Evolutionary conservation across 352 stramenopile species (phyloP).

Genomic region (Ophiocytium majus): DNA sequence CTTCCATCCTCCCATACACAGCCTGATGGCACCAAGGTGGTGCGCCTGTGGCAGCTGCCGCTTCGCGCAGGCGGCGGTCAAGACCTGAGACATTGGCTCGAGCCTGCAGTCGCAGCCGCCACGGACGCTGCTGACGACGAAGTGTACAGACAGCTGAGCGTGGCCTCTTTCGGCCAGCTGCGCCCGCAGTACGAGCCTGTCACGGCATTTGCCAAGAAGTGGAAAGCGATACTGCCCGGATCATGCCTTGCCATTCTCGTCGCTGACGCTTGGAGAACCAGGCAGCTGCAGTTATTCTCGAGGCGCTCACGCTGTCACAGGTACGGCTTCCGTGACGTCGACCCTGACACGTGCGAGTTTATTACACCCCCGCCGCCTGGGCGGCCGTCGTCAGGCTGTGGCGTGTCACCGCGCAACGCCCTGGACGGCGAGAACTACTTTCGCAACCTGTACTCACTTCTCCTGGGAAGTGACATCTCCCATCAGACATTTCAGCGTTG

Average conservation of each 20-base stretch:
- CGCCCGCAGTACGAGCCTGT: not conserved
- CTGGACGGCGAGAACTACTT: constrained; percentile 15
- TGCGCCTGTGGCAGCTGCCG: not conserved
- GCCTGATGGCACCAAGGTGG: not conserved
- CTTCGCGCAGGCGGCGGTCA: not conserved
- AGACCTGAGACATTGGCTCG: not conserved
- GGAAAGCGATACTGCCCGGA: constrained; percentile 26
- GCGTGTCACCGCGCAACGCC: constrained; percentile 3
- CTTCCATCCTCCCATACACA: constrained; percentile 14
- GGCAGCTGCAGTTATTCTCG: not conserved
- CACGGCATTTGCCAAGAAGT: constrained; percentile 28
- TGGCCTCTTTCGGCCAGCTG: constrained; percentile 32
- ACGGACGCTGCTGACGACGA: not conserved
- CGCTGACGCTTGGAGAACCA: constrained; percentile 27
- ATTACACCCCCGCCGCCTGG: not conserved
- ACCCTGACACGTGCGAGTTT: not conserved
- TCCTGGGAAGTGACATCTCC: constrained; percentile 10
- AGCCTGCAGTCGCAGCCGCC: not conserved
- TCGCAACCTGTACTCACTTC: constrained; percentile 21
- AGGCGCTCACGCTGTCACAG: not conserved
- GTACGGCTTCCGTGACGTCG: constrained; percentile 10
- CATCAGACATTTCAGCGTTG: constrained; percentile 15
- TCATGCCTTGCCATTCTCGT: constrained; percentile 30
- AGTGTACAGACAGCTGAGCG: constrained; percentile 29
- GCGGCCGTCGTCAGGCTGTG: not conserved